Evolutionary conservation across 1,139 yeast species (phyloP).

Genomic region (Protomyces inouyei): DNA sequence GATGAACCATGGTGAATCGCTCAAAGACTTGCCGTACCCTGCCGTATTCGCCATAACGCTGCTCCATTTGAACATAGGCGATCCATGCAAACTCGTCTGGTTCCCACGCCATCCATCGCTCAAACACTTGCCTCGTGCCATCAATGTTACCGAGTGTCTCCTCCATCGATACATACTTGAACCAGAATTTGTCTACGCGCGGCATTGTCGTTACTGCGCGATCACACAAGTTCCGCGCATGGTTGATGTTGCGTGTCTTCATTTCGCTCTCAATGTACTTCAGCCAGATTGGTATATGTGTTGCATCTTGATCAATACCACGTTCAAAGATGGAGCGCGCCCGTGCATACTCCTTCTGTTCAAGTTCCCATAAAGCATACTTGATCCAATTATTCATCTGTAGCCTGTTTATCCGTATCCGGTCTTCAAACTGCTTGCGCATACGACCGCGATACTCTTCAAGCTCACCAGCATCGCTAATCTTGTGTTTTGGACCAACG

Average conservation of each 20-base stretch:
- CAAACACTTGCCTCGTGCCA: conserved; percentile 63
- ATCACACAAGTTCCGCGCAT: conserved; percentile 79
- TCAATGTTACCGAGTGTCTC: conserved; percentile 65
- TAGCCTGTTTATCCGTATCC: conserved; percentile 71
- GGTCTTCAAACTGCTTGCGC: conserved; percentile 78
- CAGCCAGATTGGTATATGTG: conserved; percentile 78
- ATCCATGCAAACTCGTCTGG: conserved; percentile 60
- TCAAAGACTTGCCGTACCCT: conserved; percentile 57
- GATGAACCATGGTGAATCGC: conserved; percentile 53
- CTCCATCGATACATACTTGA: conserved; percentile 65
- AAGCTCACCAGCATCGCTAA: conserved; percentile 39
- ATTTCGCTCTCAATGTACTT: conserved; percentile 77
- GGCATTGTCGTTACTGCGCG: conserved; percentile 74
- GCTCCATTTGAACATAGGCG: conserved; percentile 68
- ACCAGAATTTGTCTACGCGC: conserved; percentile 81
- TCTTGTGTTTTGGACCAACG: conserved; percentile 47
- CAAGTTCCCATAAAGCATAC: conserved; percentile 82
- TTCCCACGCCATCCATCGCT: conserved; percentile 77
- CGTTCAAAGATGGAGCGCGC: conserved; percentile 87
- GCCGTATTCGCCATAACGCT: conserved; percentile 55
- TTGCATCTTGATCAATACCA: conserved; percentile 70
- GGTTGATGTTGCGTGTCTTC: conserved; percentile 67
- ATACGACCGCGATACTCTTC: conserved; percentile 68
- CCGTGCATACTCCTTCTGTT: conserved; percentile 66
- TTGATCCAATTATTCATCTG: conserved; percentile 88